Evolutionary conservation across 2,329 filamentous ascomycete species (phyloP), one percentile per base, ranked within the genome.

Genomic region (Pezizomycotina sp.): DNA sequence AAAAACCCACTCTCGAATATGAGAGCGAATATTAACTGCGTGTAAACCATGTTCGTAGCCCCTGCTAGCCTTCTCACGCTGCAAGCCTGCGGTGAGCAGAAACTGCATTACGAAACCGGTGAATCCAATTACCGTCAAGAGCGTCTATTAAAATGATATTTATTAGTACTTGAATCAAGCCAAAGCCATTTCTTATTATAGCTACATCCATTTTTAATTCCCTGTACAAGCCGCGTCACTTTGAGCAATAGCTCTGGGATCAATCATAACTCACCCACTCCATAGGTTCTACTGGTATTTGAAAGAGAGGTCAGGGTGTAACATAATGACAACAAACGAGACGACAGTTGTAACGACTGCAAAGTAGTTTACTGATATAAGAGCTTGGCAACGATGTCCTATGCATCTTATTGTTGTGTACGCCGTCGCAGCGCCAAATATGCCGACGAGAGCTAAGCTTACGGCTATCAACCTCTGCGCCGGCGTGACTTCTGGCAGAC

Each of bases 341-440:
- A 92, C 71, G 2, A 83, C 49, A 0, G 71, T 75, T 49, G 75
- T 79, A 60, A 70, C 75, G 0, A 63, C 60, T 3, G 73, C 71
- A 52, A 92, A 92, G 57, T 84, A 91, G 50, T 81, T 91, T 37
- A 92, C 80, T 2, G 71, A 77, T 38, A 92, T 72, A n/a, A 92
- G 62, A 0, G 83, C 71, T 53, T 92, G 81, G 0, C 78, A 77
- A 18, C 79, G 68, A 48, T 71, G 70, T 9, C 84, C 83, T 43
- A 92, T 86, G 57, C 76, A 72, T 10, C 82, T 68, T 45, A 92
- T 77, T 0, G 70, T 70, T 0, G 74, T 81, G 51, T 74, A 83
- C 5, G 81, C 80, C 2, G 68, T 68, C 0, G 79, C 72, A 5
- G 74, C 69, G 6, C 84, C 84, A 1, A 82, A 48, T 0, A 92